A percentile compares a stretch with the other conserved stretches of the same genome.
Conservation (phyloP, 805 yeast genomes). For the Schwanniomyces yamadae region DNA sequence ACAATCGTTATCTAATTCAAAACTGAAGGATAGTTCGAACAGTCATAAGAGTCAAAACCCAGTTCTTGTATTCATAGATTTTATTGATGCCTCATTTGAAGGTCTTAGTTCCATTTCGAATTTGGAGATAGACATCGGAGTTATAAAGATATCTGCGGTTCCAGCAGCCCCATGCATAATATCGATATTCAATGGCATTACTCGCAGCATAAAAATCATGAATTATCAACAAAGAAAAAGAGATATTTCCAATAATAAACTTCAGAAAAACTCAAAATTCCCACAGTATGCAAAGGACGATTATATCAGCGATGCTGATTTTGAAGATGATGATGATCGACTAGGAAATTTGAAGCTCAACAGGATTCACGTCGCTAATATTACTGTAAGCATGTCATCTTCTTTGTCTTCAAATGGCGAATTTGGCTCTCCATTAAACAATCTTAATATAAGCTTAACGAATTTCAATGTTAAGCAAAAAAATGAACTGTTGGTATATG, state of each 20-base stretch:
- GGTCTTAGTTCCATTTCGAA: slow-evolving; percentile 41
- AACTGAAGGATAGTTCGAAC: slow-evolving; percentile 4
- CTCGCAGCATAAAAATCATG: slow-evolving; percentile 34
- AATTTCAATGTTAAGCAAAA: slow-evolving; percentile 44
- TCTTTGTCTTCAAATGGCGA: slow-evolving; percentile 41
- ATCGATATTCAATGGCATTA: slow-evolving; percentile 36
- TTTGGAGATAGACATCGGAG: slow-evolving; percentile 38
- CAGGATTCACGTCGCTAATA: slow-evolving; percentile 33
- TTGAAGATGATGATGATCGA: slow-evolving; percentile 10
- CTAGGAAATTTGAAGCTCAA: slow-evolving; percentile 31
- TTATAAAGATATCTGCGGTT: slow-evolving; percentile 41
- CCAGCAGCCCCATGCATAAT: slow-evolving; percentile 42
- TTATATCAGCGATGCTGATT: slow-evolving; percentile 14
- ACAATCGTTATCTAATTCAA: slow-evolving; percentile 29
- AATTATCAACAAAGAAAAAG: slow-evolving; percentile 27
- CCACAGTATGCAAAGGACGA: slow-evolving; percentile 25
- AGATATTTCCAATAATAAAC: slow-evolving; percentile 1
- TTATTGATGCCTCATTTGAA: slow-evolving; percentile 43
- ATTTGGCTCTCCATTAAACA: slow-evolving; percentile 35
- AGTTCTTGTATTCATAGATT: slow-evolving; percentile 32
- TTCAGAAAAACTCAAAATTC: slow-evolving; percentile 12
- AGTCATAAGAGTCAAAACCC: slow-evolving; percentile 8
- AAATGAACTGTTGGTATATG: slow-evolving; percentile 42
- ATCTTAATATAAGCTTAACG: slow-evolving; percentile 19
- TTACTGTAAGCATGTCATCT: slow-evolving; percentile 47